These are phyloP conservation scores for Gaultheria prostrata DNA, from an alignment of 148 eudicot genomes.

Conservation along the genomic window DNA sequence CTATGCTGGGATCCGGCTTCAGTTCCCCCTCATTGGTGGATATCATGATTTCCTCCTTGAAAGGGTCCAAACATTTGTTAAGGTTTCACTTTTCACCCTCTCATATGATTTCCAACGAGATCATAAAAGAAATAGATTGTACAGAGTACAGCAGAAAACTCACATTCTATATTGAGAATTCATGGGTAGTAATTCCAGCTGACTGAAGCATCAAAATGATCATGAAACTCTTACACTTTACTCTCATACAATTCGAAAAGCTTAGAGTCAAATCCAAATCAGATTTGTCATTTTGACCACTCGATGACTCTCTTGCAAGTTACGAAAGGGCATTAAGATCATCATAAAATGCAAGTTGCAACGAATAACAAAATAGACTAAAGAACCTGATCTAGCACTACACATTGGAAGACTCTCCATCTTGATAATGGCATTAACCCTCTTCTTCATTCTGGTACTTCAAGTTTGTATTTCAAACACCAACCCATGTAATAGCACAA, in stretches of 20 bases:
- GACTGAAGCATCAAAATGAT: background rate
- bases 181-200: background rate
- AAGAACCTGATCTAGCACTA: background rate
- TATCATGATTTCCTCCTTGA: conserved; percentile 38
- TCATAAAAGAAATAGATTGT: too few relatives aligned
- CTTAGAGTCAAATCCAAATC: background rate
- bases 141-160: background rate
- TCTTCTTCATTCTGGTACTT: background rate
- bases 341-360: background rate
- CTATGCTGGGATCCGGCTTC: conserved; percentile 20
- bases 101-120: too few relatives aligned
- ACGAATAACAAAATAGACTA: background rate
- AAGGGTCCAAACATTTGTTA: conserved; percentile 30
- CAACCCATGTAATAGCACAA: background rate
- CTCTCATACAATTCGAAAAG: background rate
- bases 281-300: background rate
- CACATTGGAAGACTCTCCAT: conserved; percentile 8
- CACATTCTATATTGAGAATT: background rate
- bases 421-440: conserved; percentile 12
- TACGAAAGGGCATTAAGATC: background rate
- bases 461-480: conserved; percentile 3
- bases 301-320: background rate
- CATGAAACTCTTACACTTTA: background rate
- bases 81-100: conserved; percentile 22
- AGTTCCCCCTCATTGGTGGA: conserved; percentile 20